Base-by-base conservation (phyloP, 495 filamentous ascomycete genomes). In the Penicillium salamii region DNA sequence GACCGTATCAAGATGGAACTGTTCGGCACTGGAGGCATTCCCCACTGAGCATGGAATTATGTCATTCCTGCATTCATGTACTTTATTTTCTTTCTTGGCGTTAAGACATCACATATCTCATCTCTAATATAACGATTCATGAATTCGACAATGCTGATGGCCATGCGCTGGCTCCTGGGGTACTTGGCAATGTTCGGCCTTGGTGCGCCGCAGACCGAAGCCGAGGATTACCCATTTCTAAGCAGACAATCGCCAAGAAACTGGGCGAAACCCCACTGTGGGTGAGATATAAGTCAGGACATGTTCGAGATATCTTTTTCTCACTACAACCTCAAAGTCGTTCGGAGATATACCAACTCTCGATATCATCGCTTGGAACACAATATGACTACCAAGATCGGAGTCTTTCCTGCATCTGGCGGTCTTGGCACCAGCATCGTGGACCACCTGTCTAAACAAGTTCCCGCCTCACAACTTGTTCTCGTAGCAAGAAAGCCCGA, bases 1-100 rank as follows among this genome's bases (percentile, higher is more conserved):
- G 77, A 75, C 8, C 76, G 79, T 50, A 74, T 88, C 18, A 75
- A 82, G 58, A 72, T 88, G 57, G 86, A 90, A 64, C 60, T 85
- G 12, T 90, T 88, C 52, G 81, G 82, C 0, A 86, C 84, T 8
- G 85, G 84, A 0, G 75, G 70, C 43, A 54, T 72, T n/a, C 43
- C 53, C 11, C 13, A 40, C 7, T 48, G 19, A 48, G 18, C 18
- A 23, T 34, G 3, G 5, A 20, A 14, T 18, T 11, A 3, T 33
- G 18, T 11, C n/a, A 33, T 20, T n/a, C n/a, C 6, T 40, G 12
- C 9, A 1, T 14, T n/a, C 1, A 5, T 40, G 5, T 24, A 8
- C 14, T 14, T 26, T 1, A 41, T 9, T 28, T 17, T 24, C 12
- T 48, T 29, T 42, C 28, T 15, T 28, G 39, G 47, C 44, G 35